Conservation (phyloP, 768 basidiomycete genomes). For the Kwoniella bestiolae region DNA sequence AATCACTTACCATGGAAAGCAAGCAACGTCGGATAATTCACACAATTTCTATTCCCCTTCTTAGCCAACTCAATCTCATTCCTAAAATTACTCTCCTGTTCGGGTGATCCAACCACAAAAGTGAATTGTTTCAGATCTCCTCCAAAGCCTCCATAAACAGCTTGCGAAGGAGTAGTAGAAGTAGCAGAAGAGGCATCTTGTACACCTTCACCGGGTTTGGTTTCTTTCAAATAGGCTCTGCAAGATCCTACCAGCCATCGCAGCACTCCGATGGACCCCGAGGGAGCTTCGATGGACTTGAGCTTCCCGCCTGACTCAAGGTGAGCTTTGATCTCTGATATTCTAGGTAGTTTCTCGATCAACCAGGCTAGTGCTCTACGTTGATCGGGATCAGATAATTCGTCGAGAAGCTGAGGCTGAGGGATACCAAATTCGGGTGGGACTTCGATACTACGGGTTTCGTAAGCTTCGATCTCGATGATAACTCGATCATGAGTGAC, state of each 20-base stretch:
- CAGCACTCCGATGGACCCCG: constrained; percentile 34
- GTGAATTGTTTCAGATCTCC: constrained; percentile 33
- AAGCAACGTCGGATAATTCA: constrained; percentile 33
- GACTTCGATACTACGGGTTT: constrained; percentile 36
- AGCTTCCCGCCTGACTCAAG: constrained; percentile 25
- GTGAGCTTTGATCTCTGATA: constrained; percentile 28
- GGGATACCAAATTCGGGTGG: constrained; percentile 23
- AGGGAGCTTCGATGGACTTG: constrained; percentile 6
- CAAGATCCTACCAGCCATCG: constrained; percentile 44
- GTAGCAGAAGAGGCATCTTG: not conserved
- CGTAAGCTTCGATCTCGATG: too few relatives aligned
- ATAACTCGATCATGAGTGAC: not conserved
- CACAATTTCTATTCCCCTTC: constrained; percentile 6
- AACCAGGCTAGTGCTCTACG: constrained; percentile 32
- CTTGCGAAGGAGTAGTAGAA: not conserved
- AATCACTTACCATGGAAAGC: constrained; percentile 38
- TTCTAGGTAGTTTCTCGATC: constrained; percentile 36
- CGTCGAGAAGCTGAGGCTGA: constrained; percentile 24
- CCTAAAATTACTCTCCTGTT: constrained; percentile 38
- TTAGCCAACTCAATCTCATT: constrained; percentile 32
- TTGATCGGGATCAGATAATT: constrained; percentile 9
- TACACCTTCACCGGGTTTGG: constrained; percentile 35
- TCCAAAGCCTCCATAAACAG: not conserved
- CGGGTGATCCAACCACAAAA: constrained; percentile 41
- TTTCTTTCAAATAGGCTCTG: constrained; percentile 41